phyloP scores from a whole-genome alignment of 208 protist species.

The Plasmodiophora brassicae region DNA sequence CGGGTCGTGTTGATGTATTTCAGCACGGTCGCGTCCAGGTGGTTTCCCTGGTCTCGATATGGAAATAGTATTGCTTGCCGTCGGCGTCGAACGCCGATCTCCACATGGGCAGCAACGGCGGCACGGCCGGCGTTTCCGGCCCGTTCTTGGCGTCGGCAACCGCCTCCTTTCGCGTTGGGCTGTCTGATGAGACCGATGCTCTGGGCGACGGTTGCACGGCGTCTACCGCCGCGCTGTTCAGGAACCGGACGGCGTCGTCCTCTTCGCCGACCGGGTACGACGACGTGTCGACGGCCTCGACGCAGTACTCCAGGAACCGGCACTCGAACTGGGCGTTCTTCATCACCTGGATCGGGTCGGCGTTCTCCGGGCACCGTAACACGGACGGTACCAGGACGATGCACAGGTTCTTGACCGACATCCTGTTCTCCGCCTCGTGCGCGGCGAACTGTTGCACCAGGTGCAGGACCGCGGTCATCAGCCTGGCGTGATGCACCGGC shows the following conservation, averaged over 20 bases:
- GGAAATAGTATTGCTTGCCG: no score
- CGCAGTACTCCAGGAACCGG: constrained; percentile 15
- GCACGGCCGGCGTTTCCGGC: no score
- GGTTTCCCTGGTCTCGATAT: no score
- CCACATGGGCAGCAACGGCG: no score
- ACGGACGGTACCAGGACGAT: constrained; percentile 14
- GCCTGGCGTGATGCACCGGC: neutral
- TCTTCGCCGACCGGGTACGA: neutral
- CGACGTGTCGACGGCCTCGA: neutral
- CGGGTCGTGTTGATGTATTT: no score
- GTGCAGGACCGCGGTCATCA: neutral
- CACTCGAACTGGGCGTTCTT: neutral
- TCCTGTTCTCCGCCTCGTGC: neutral
- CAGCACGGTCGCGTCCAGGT: no score
- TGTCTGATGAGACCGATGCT: no score
- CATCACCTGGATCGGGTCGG: neutral
- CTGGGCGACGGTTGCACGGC: no score
- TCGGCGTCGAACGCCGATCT: no score
- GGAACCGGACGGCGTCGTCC: neutral
- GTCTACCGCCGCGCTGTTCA: no score
- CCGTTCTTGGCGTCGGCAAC: no score
- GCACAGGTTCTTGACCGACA: neutral
- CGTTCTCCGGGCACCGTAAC: neutral
- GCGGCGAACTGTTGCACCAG: neutral
- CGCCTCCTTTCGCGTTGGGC: no score